These are phyloP conservation scores for Venturia oleaginea DNA, from an alignment of 2,329 filamentous ascomycete species.

Conservation along the genomic window DNA sequence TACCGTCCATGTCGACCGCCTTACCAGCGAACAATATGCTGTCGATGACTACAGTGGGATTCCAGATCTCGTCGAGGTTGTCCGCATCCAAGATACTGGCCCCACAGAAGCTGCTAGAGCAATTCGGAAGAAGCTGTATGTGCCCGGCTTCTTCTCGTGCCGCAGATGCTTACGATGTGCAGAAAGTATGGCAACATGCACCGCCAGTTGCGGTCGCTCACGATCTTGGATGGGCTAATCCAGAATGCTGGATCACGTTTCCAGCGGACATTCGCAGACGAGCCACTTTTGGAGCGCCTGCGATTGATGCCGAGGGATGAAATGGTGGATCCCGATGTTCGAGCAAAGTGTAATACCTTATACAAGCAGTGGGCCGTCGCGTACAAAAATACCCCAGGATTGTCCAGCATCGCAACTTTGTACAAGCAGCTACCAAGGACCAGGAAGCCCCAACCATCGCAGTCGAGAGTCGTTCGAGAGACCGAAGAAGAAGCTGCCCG, in stretches of 20 bases:
- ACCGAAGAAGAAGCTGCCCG: slow-evolving; percentile 64
- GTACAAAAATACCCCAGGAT: slow-evolving; percentile 71
- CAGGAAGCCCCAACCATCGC: slow-evolving; percentile 56
- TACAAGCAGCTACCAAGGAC: slow-evolving; percentile 59
- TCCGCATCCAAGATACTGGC: slow-evolving; percentile 78
- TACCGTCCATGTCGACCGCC: slow-evolving; percentile 81
- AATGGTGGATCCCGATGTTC: slow-evolving; percentile 77
- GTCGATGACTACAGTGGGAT: slow-evolving; percentile 89
- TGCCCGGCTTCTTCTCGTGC: slow-evolving; percentile 12
- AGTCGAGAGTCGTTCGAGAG: slow-evolving; percentile 75
- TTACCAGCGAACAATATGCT: slow-evolving; percentile 82
- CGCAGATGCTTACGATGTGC: slow-evolving; percentile 1
- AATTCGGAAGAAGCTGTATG: slow-evolving; percentile 84
- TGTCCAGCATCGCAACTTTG: slow-evolving; percentile 69
- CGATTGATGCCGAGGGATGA: slow-evolving; percentile 79
- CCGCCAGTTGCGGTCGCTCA: slow-evolving; percentile 78
- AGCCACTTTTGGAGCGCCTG: slow-evolving; percentile 82
- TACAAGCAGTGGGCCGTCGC: slow-evolving; percentile 79
- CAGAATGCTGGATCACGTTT: slow-evolving; percentile 88
- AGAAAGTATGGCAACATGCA: slow-evolving; percentile 94
- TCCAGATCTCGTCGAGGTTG: slow-evolving; percentile 87
- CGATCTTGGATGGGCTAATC: slow-evolving; percentile 84
- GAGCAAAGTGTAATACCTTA: slow-evolving; percentile 74
- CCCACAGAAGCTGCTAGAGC: slow-evolving; percentile 84
- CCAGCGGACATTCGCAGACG: slow-evolving; percentile 79